Evolutionary conservation across 2,329 filamentous ascomycete species (phyloP).

Genomic region (Hypoxylon sp.): DNA sequence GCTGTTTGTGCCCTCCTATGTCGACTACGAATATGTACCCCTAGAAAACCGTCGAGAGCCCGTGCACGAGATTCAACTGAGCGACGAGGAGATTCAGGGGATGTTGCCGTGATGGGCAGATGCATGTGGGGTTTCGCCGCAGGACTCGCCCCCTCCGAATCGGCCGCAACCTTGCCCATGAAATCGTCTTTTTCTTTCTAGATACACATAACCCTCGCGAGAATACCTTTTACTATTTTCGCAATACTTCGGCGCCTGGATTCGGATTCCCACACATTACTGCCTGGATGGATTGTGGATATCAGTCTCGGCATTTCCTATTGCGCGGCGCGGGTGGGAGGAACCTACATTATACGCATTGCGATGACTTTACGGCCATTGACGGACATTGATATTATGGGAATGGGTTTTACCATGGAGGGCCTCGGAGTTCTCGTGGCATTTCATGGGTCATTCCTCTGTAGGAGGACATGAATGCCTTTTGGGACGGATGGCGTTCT

Average conservation of each 20-base stretch:
- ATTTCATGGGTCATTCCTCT: conserved; percentile 24
- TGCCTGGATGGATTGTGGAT: conserved; percentile 49
- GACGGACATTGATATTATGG: conserved; percentile 36
- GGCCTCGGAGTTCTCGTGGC: conserved; percentile 30
- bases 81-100: conserved; percentile 78
- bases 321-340: conserved; percentile 38
- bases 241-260: conserved; percentile 51
- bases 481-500: conserved; percentile 34
- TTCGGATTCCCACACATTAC: conserved; percentile 45
- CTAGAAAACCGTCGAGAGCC: conserved; percentile 81
- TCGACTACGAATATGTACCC: conserved; percentile 79
- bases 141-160: conserved; percentile 14
- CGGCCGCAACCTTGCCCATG: conserved; percentile 1
- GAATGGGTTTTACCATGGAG: conserved; percentile 10
- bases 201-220: conserved; percentile 48
- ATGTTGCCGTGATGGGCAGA: conserved; percentile 71
- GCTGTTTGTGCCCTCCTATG: conserved; percentile 83
- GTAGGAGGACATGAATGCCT: conserved; percentile 39
- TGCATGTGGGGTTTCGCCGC: neutral
- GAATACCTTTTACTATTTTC: conserved; percentile 49
- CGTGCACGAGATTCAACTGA: conserved; percentile 81
- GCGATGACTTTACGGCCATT: conserved; percentile 39
- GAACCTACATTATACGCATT: conserved; percentile 39
- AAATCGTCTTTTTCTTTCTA: conserved; percentile 42
- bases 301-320: conserved; percentile 41